Percentiles rank a stretch among this genome's conserved stretches.
Conservation (phyloP, 1,284 basidiomycete genomes). For the Naganishia sp. region DNA sequence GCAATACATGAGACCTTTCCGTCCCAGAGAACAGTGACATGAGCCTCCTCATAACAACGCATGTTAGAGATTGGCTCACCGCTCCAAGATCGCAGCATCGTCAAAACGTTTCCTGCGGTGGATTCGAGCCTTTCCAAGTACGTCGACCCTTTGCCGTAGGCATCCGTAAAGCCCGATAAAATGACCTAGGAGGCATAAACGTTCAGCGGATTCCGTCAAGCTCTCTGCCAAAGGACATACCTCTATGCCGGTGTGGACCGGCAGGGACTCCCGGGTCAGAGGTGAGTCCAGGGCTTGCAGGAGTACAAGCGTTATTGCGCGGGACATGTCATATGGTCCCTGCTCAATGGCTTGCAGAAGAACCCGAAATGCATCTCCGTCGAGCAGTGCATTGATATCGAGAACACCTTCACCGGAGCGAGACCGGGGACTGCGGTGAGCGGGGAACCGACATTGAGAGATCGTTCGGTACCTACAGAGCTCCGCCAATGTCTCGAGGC, state of each 20-base stretch:
- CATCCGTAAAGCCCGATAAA: constrained; percentile 83
- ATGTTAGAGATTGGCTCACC: constrained; percentile 60
- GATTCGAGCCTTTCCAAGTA: constrained; percentile 76
- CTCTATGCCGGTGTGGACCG: constrained; percentile 86
- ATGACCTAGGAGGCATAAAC: constrained; percentile 63
- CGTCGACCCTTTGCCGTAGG: constrained; percentile 76
- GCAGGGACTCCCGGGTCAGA: constrained; percentile 73
- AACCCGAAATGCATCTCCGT: constrained; percentile 82
- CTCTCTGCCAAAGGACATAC: constrained; percentile 55
- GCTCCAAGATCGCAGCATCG: constrained; percentile 89
- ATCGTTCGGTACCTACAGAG: constrained; percentile 63
- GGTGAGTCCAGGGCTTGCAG: constrained; percentile 85
- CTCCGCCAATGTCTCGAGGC: constrained; percentile 87
- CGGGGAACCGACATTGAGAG: too few relatives aligned
- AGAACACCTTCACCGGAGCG: constrained; percentile 63
- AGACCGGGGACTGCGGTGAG: background rate
- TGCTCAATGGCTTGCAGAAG: constrained; percentile 84
- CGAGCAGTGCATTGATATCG: constrained; percentile 78
- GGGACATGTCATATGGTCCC: constrained; percentile 79
- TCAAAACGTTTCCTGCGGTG: constrained; percentile 74
- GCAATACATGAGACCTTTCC: constrained; percentile 82
- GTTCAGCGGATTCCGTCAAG: background rate
- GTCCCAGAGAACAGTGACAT: constrained; percentile 27
- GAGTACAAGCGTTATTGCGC: constrained; percentile 80
- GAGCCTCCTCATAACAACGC: constrained; percentile 5